Percentiles rank a stretch among this genome's conserved stretches.
phyloP scores from a whole-genome alignment of 23 red algal genomes.

The Gracilariopsis chorda region DNA sequence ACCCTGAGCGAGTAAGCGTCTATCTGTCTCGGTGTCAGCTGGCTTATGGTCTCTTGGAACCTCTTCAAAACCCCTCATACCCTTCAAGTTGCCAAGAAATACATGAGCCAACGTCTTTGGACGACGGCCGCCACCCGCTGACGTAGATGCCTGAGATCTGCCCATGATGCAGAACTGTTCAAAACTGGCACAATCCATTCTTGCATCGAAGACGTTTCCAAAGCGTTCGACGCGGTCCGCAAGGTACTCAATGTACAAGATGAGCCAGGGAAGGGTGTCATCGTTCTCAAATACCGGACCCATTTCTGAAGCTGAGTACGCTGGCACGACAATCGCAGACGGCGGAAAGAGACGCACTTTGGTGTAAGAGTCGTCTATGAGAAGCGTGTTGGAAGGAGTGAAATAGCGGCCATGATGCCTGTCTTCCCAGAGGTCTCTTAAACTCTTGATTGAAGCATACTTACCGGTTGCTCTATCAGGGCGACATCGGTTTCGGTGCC shows the following conservation, averaged over 20 bases:
- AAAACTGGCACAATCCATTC: neutral
- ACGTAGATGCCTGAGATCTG: neutral
- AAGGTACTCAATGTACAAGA: slow-evolving; percentile 24
- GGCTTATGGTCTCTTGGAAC: too few species aligned
- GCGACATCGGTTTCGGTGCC: slow-evolving; percentile 10
- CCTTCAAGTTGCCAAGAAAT: too few species aligned
- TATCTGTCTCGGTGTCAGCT: too few species aligned
- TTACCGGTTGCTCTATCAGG: neutral
- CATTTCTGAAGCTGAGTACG: neutral
- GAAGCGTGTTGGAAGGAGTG: neutral
- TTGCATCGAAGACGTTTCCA: neutral
- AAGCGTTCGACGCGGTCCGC: neutral
- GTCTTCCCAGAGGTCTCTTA: slow-evolving; percentile 15
- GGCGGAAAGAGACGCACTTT: slow-evolving; percentile 18
- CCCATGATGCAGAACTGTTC: neutral
- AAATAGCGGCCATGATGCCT: neutral
- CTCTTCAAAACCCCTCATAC: too few species aligned
- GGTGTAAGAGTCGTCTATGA: slow-evolving; percentile 9
- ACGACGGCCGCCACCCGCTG: neutral
- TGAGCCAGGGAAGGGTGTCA: slow-evolving; percentile 27
- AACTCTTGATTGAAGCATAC: slow-evolving; percentile 3
- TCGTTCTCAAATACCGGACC: neutral
- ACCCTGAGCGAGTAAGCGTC: too few species aligned
- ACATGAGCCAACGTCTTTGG: neutral
- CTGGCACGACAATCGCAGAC: slow-evolving; percentile 1